Conservation (phyloP, 1,284 basidiomycete species). For the Ceratobasidium sp. region DNA sequence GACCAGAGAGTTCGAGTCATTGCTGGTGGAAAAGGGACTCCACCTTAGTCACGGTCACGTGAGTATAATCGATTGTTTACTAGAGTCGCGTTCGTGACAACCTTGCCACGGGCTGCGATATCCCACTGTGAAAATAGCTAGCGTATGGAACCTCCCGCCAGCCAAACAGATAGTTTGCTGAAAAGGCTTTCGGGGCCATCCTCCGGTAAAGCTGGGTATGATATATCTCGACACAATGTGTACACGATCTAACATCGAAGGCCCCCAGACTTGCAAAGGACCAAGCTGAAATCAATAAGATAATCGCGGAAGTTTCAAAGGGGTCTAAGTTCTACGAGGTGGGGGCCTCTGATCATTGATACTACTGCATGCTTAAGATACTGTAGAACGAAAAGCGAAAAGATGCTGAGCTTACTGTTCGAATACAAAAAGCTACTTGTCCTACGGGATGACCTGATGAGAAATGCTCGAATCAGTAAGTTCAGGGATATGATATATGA, state of each 20-base stretch:
- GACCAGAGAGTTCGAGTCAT: background rate
- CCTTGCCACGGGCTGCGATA: background rate
- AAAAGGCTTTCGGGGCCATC: slow-evolving; percentile 69
- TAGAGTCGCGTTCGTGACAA: too few relatives aligned
- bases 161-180: slow-evolving; percentile 24
- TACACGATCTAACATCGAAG: slow-evolving; percentile 23
- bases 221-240: background rate
- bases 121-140: too few relatives aligned
- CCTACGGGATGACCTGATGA: slow-evolving; percentile 66
- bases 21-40: background rate
- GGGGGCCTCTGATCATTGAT: slow-evolving; percentile 40
- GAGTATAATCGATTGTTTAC: too few relatives aligned
- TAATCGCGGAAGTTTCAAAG: slow-evolving; percentile 81
- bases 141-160: slow-evolving; percentile 17
- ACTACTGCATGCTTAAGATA: background rate
- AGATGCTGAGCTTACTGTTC: slow-evolving; percentile 77
- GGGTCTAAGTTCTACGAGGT: slow-evolving; percentile 86
- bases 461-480: slow-evolving; percentile 66
- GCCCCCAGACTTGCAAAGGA: slow-evolving; percentile 69
- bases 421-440: slow-evolving; percentile 70
- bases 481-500: slow-evolving; percentile 40
- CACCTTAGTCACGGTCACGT: slow-evolving; percentile 23
- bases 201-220: slow-evolving; percentile 74
- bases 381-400: slow-evolving; percentile 79
- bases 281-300: slow-evolving; percentile 77